Evolutionary conservation across 2,329 filamentous ascomycete genomes (phyloP).

Genomic region (Alternaria longipes): DNA sequence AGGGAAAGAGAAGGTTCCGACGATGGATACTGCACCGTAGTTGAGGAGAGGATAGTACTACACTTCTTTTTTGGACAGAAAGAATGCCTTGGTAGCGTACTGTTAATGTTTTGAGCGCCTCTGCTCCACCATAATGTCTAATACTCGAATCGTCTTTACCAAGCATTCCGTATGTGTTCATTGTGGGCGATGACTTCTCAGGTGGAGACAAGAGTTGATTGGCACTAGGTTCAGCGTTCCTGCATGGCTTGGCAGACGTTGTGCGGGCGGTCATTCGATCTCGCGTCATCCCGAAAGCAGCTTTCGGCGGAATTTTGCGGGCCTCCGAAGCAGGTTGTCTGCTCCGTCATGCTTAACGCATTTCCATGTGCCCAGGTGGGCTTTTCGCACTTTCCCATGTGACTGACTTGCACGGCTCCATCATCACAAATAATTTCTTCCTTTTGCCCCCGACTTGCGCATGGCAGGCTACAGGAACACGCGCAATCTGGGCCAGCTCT

Average conservation of each 20-base stretch:
- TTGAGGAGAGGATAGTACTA: not conserved
- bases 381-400: slow-evolving; percentile 15
- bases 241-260: slow-evolving; percentile 34
- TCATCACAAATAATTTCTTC: slow-evolving; percentile 3
- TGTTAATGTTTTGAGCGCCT: no score
- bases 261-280: slow-evolving; percentile 23
- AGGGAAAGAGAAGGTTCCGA: not conserved
- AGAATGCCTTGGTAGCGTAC: no score
- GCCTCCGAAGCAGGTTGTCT: slow-evolving; percentile 18
- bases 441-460: slow-evolving; percentile 4
- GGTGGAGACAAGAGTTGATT: slow-evolving; percentile 2
- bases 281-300: slow-evolving; percentile 28
- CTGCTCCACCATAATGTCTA: no score
- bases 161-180: no score
- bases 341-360: slow-evolving; percentile 42
- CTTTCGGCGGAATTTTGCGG: slow-evolving; percentile 25
- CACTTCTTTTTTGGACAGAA: not conserved
- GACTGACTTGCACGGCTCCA: not conserved
- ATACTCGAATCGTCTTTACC: no score
- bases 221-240: slow-evolving; percentile 19
- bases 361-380: slow-evolving; percentile 34
- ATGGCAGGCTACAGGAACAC: slow-evolving; percentile 41
- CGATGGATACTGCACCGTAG: not conserved
- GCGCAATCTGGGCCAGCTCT: slow-evolving; percentile 36
- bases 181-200: no score